Conservation (phyloP, 305 asterid genomes). For the Stenogyne calaminthoides region DNA sequence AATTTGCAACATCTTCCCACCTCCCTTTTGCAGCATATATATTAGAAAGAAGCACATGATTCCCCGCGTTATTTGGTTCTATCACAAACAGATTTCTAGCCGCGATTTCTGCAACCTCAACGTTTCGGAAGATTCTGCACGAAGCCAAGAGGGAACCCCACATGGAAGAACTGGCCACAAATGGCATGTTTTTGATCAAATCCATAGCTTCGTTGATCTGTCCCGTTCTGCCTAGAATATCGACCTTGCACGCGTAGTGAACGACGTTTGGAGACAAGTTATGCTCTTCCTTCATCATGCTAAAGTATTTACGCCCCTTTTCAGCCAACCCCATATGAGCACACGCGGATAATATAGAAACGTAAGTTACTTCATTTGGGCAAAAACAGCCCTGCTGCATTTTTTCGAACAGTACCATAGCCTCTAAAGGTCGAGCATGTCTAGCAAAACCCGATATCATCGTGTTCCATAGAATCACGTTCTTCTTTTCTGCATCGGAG, state of each 20-base stretch:
- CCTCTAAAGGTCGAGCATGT: slow-evolving; percentile 65
- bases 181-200: slow-evolving; percentile 67
- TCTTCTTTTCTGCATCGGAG: slow-evolving; percentile 51
- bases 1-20: slow-evolving; percentile 75
- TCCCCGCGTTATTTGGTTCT: slow-evolving; percentile 82
- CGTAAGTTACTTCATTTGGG: slow-evolving; percentile 66
- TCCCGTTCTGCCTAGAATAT: slow-evolving; percentile 72
- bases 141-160: slow-evolving; percentile 89
- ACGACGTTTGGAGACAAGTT: slow-evolving; percentile 50
- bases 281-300: slow-evolving; percentile 60
- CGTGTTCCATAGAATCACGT: slow-evolving; percentile 68
- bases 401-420: slow-evolving; percentile 76
- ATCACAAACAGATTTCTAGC: slow-evolving; percentile 66
- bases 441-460: slow-evolving; percentile 81
- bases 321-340: slow-evolving; percentile 81
- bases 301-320: slow-evolving; percentile 63
- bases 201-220: slow-evolving; percentile 63
- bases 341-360: slow-evolving; percentile 73
- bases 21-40: slow-evolving; percentile 67
- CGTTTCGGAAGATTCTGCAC: slow-evolving; percentile 62
- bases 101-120: slow-evolving; percentile 72
- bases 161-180: slow-evolving; percentile 73
- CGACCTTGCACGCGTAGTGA: slow-evolving; percentile 83
- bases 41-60: slow-evolving; percentile 73
- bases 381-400: slow-evolving; percentile 59